Base-by-base conservation (phyloP, 1,284 basidiomycete species). In the Salmacisia buchloeana region DNA sequence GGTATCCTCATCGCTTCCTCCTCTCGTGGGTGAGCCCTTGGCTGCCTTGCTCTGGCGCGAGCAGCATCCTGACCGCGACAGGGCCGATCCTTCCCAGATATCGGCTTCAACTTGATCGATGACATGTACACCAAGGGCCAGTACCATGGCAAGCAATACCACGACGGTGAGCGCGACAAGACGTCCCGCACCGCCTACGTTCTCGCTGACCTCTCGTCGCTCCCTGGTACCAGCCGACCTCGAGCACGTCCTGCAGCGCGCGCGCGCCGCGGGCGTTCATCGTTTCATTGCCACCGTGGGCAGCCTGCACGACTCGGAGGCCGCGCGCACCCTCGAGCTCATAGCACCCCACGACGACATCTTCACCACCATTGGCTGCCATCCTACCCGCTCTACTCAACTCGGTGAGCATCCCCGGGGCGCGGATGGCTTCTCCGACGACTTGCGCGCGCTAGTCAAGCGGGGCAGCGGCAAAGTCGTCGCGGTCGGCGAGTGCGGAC, bases 401-500 rank as follows among this genome's bases (percentile, higher is more conserved):
- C 89, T 93, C 69, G 87, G 89, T 38, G 80, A 83, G 57, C 84
- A 85, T 75, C 18, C 46, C 4, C 80, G 81, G 1, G 84, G 82
- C 6, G 88, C 85, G 1, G 84, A 84, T 0, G 87, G 82, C 2
- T 94, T 92, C 74, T 79, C 92, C 6, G 39, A 27, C 58, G 85
- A 86, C 18, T 87, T 76, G 12, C 57, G 39, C 12, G 34, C 58
- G 7, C 43, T 71, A 0, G 64, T 77, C 27, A 38, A 25, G 2
- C 38, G 12, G 52, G 63, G 33, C 6, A 56, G 38, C 0, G 66
- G 68, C 52, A 54, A 54, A 29, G 69, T 76, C 21, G 69, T 91
- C 7, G 89, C 90, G 0, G 81, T 94, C 1, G 92, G 92, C 18
- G 92, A 94, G 81, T 91, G 91, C 70, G 92, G 92, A 10, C 81